Percentiles rank a stretch among this genome's conserved stretches.
Evolutionary conservation across 75 land plant species (phyloP).

Genomic region (Pinus taeda): DNA sequence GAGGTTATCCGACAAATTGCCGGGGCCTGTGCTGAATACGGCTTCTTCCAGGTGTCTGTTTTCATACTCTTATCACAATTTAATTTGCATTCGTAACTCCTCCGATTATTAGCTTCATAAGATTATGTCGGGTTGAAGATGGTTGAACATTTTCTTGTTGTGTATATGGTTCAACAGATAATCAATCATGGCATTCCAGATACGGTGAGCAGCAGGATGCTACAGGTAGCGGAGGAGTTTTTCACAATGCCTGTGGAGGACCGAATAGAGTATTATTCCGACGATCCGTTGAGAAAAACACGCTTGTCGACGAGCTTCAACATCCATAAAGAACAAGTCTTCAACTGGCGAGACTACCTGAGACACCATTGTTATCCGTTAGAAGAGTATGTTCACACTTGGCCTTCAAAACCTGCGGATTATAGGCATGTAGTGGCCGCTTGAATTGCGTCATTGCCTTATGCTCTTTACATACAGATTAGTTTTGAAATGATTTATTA

Average conservation of each 20-base stretch:
- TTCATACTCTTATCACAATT: no score
- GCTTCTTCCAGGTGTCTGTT: no score
- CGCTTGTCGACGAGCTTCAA: slow-evolving; percentile 18
- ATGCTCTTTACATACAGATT: no score
- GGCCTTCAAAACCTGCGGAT: slow-evolving; percentile 31
- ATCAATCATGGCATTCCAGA: slow-evolving; percentile 43
- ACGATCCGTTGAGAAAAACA: slow-evolving; percentile 9
- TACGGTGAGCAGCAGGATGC: slow-evolving; percentile 13
- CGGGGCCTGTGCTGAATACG: no score
- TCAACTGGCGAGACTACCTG: slow-evolving; percentile 29
- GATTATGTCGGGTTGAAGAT: no score
- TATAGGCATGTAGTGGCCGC: not conserved
- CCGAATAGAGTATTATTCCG: slow-evolving; percentile 12
- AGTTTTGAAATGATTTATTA: no score
- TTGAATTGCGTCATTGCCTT: no score
- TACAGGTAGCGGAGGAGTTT: slow-evolving; percentile 18
- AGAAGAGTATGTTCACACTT: slow-evolving; percentile 21
- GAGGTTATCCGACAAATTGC: no score
- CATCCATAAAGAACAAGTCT: not conserved
- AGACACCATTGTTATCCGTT: slow-evolving; percentile 23
- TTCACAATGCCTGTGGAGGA: slow-evolving; percentile 31
- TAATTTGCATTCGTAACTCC: no score
- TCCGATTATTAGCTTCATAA: no score
- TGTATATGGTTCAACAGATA: slow-evolving; percentile 14
- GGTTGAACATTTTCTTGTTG: no score